A percentile compares a stretch with the other conserved stretches of the same genome.
Conservation (phyloP, 805 yeast genomes). For the Saturnispora besseyi region DNA sequence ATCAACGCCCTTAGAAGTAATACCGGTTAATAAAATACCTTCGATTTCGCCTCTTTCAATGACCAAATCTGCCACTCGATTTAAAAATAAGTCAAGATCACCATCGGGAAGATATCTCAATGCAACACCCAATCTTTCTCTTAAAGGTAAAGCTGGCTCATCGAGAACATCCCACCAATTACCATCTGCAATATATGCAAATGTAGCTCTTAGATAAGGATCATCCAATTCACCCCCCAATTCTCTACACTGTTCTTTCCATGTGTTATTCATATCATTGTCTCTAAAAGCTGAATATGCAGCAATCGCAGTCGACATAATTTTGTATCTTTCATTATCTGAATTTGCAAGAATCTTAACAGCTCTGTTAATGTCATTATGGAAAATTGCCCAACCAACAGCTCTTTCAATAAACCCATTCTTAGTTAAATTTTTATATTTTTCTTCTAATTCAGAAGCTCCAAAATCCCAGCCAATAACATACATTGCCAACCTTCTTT, state of each 20-base stretch:
- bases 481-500: constrained; percentile 68
- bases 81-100: constrained; percentile 65
- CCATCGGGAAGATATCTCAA: constrained; percentile 73
- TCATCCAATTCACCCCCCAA: constrained; percentile 83
- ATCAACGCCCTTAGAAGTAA: constrained; percentile 76
- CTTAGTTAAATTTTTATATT: constrained; percentile 45
- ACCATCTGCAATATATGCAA: constrained; percentile 87
- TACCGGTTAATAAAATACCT: constrained; percentile 86
- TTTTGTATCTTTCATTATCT: constrained; percentile 55
- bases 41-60: constrained; percentile 78
- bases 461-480: constrained; percentile 90
- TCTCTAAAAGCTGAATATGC: constrained; percentile 70
- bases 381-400: constrained; percentile 96
- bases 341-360: constrained; percentile 72
- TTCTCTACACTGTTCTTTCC: constrained; percentile 89
- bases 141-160: constrained; percentile 76
- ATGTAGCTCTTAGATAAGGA: constrained; percentile 84
- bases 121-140: constrained; percentile 88
- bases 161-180: constrained; percentile 96
- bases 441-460: constrained; percentile 62
- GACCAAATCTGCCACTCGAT: constrained; percentile 60
- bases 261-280: constrained; percentile 54
- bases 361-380: constrained; percentile 77
- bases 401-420: constrained; percentile 73
- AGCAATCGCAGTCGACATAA: constrained; percentile 90